phyloP scores from a whole-genome alignment of 441 rosid genomes.

The Hura crepitans region DNA sequence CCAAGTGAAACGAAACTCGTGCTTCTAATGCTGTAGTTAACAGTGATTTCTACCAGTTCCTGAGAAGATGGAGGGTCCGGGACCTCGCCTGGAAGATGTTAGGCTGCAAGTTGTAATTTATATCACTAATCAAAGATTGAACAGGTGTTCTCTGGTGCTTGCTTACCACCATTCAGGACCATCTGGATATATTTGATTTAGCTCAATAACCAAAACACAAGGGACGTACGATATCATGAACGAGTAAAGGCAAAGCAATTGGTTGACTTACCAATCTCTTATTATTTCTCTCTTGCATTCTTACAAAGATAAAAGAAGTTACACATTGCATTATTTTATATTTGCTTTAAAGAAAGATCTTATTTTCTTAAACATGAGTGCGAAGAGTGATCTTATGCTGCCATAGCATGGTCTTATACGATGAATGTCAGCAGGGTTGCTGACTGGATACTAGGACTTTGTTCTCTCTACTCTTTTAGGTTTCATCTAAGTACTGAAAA shows the following conservation, averaged over 20 bases:
- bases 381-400: neutral
- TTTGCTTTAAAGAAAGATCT: neutral
- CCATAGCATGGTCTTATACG: too few relatives aligned
- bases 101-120: constrained; percentile 24
- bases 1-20: constrained; percentile 14
- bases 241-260: constrained; percentile 19
- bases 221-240: constrained; percentile 11
- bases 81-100: constrained; percentile 16
- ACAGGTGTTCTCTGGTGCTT: constrained; percentile 10
- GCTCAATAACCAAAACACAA: constrained; percentile 14
- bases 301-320: constrained; percentile 1
- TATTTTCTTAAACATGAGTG: neutral
- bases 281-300: constrained; percentile 13
- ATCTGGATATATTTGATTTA: constrained; percentile 16
- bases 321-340: neutral
- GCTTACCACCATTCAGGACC: constrained; percentile 17
- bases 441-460: too few relatives aligned
- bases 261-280: neutral
- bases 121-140: constrained; percentile 26
- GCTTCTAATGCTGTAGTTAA: constrained; percentile 12
- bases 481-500: too few relatives aligned
- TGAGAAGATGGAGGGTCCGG: constrained; percentile 5
- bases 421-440: too few relatives aligned
- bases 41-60: constrained; percentile 12
- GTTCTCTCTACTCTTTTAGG: too few relatives aligned